These are phyloP conservation scores for Saturnispora quitensis DNA, from an alignment of 805 yeast genomes.

Conservation along the genomic window DNA sequence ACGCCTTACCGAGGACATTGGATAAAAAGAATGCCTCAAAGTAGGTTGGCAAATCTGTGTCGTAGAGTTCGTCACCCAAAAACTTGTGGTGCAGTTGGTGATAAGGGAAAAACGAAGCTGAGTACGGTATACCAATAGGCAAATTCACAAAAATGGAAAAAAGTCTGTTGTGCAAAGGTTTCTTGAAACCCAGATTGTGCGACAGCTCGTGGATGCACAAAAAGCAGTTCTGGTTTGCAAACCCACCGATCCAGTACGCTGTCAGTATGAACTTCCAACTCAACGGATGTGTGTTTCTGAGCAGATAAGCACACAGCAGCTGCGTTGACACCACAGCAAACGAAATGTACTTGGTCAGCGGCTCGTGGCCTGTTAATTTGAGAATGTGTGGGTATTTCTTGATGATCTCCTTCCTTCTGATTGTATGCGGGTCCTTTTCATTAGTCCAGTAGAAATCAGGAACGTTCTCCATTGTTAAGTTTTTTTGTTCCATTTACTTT, in stretches of 20 bases:
- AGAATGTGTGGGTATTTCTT: slow-evolving; percentile 71
- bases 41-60: slow-evolving; percentile 80
- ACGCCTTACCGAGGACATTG: slow-evolving; percentile 76
- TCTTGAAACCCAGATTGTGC: slow-evolving; percentile 76
- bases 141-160: slow-evolving; percentile 70
- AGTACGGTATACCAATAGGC: slow-evolving; percentile 85
- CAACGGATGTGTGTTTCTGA: slow-evolving; percentile 47
- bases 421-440: slow-evolving; percentile 71
- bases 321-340: slow-evolving; percentile 60
- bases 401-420: slow-evolving; percentile 64
- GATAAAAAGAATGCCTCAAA: slow-evolving; percentile 69
- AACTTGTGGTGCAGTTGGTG: slow-evolving; percentile 89
- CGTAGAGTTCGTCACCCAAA: slow-evolving; percentile 73
- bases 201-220: slow-evolving; percentile 83
- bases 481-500: not conserved
- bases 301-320: slow-evolving; percentile 49
- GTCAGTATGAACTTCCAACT: slow-evolving; percentile 45
- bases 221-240: slow-evolving; percentile 75
- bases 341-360: slow-evolving; percentile 71
- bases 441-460: slow-evolving; percentile 76
- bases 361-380: slow-evolving; percentile 79
- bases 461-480: slow-evolving; percentile 10
- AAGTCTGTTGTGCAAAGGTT: slow-evolving; percentile 66
- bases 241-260: slow-evolving; percentile 80
- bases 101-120: slow-evolving; percentile 83